These are phyloP conservation scores for Verticillium nubilum DNA, from an alignment of 2,329 filamentous ascomycete genomes.

Conservation along the genomic window DNA sequence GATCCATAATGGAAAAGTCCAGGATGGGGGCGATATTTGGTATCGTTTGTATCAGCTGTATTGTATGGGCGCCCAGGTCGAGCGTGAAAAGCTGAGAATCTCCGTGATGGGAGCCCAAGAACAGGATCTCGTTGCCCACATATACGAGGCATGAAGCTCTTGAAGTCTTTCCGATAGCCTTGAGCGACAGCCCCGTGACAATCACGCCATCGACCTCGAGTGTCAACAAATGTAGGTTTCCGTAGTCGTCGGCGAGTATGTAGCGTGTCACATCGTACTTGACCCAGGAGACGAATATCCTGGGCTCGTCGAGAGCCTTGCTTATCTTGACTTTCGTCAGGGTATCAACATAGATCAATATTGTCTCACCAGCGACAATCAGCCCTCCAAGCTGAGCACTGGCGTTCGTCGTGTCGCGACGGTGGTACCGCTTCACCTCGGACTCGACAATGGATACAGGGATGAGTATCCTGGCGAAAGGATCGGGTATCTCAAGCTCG, in stretches of 20 bases:
- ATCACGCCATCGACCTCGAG: constrained; percentile 61
- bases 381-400: constrained; percentile 63
- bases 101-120: constrained; percentile 87
- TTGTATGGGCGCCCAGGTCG: constrained; percentile 31
- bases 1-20: constrained; percentile 94
- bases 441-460: constrained; percentile 51
- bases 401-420: constrained; percentile 46
- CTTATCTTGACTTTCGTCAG: constrained; percentile 62
- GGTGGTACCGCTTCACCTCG: constrained; percentile 54
- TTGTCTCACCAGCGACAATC: constrained; percentile 73
- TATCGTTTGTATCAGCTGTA: constrained; percentile 69
- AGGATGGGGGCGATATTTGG: constrained; percentile 86
- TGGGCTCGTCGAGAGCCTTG: constrained; percentile 63
- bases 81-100: constrained; percentile 78
- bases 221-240: constrained; percentile 77
- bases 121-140: constrained; percentile 66
- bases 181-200: constrained; percentile 68
- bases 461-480: constrained; percentile 55
- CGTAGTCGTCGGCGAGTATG: constrained; percentile 89
- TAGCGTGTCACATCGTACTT: constrained; percentile 76
- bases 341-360: constrained; percentile 80
- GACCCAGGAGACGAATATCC: constrained; percentile 89
- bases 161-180: constrained; percentile 60
- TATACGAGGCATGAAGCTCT: constrained; percentile 76
- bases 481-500: constrained; percentile 46